Conservation (phyloP, 2,329 filamentous ascomycete species). For the Claviceps sp. region DNA sequence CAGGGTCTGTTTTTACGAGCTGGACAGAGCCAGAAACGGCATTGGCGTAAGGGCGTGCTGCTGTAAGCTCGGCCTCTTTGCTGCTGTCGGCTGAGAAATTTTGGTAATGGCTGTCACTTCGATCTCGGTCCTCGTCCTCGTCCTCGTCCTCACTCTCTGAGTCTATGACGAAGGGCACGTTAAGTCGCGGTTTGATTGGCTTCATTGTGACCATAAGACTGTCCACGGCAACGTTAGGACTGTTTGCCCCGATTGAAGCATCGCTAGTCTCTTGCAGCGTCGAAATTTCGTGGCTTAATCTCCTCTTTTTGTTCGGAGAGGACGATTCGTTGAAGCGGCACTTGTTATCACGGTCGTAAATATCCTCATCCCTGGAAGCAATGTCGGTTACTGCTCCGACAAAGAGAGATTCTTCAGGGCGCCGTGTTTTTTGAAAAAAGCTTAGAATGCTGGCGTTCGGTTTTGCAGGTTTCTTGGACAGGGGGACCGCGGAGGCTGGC, state of each 20-base stretch:
- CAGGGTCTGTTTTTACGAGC: not conserved
- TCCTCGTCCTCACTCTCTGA: constrained; percentile 41
- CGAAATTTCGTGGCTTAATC: constrained; percentile 13
- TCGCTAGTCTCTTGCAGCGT: not conserved
- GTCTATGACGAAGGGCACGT: constrained; percentile 54
- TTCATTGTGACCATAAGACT: not conserved
- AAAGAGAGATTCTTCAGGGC: constrained; percentile 47
- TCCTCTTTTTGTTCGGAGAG: constrained; percentile 17
- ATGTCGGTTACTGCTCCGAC: constrained; percentile 17
- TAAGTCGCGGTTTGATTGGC: constrained; percentile 13
- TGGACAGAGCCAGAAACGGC: no score
- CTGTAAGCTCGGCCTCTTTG: no score
- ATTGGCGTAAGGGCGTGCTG: no score
- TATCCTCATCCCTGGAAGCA: constrained; percentile 14
- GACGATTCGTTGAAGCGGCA: constrained; percentile 22
- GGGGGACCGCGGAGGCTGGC: constrained; percentile 10
- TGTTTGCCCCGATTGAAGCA: not conserved
- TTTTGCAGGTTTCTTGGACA: constrained; percentile 23
- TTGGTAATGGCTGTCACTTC: not conserved
- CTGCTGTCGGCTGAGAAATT: no score
- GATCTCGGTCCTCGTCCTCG: constrained; percentile 4
- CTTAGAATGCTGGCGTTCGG: constrained; percentile 55
- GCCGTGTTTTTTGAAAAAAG: constrained; percentile 60
- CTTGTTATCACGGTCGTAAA: constrained; percentile 16
- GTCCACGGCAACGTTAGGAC: not conserved